Percentiles rank a stretch among this genome's conserved stretches.
These are phyloP conservation scores for Phaffomyces antillensis DNA, from an alignment of 805 yeast genomes.

Conservation along the genomic window DNA sequence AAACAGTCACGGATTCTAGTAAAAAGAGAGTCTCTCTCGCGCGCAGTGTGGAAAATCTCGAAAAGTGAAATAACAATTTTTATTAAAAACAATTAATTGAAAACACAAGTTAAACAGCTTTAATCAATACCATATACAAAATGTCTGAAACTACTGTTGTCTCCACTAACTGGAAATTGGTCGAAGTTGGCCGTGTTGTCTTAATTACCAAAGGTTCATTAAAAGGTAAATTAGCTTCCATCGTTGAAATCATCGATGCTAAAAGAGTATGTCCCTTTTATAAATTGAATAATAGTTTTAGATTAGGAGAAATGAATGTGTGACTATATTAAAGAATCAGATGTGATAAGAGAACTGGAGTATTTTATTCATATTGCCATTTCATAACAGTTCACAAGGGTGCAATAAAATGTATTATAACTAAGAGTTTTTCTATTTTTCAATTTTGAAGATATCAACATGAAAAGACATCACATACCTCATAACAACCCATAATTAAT, in stretches of 20 bases:
- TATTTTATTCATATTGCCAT: no score
- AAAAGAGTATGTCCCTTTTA: slow-evolving; percentile 70
- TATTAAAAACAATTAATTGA: slow-evolving; percentile 2
- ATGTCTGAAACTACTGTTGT: slow-evolving; percentile 78
- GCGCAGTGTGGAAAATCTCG: slow-evolving; percentile 5
- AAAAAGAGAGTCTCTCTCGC: no score
- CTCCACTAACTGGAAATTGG: slow-evolving; percentile 98
- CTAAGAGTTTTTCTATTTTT: no score
- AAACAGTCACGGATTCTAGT: no score
- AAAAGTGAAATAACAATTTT: slow-evolving; percentile 7
- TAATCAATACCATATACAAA: slow-evolving; percentile 18
- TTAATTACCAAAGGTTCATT: slow-evolving; percentile 71
- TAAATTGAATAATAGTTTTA: background rate
- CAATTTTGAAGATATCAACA: no score
- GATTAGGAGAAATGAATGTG: background rate
- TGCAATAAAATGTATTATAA: background rate
- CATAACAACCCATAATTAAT: no score
- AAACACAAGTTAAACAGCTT: slow-evolving; percentile 5
- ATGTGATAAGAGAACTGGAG: background rate
- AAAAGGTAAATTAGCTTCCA: slow-evolving; percentile 85
- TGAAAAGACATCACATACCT: no score
- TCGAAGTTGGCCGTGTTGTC: slow-evolving; percentile 99
- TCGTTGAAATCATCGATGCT: slow-evolving; percentile 98
- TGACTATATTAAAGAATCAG: background rate
- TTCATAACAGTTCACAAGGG: no score